These are phyloP conservation scores for Melampsora larici-populina DNA, from an alignment of 1,284 basidiomycete genomes.

Conservation along the genomic window DNA sequence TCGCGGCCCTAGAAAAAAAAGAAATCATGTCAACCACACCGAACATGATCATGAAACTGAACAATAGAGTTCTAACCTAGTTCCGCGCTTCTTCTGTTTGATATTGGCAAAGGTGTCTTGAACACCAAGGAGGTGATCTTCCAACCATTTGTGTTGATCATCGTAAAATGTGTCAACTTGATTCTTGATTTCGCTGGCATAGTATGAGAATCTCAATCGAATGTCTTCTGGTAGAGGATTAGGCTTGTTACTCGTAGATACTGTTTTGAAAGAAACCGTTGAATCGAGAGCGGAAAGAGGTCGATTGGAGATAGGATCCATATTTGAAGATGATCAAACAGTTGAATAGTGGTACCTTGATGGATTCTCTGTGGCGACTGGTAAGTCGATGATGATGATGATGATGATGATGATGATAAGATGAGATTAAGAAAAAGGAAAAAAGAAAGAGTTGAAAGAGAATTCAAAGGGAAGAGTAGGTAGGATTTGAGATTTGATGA, in stretches of 20 bases:
- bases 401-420: too few species aligned
- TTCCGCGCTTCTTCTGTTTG: constrained; percentile 29
- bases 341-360: too few species aligned
- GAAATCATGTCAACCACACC: background rate
- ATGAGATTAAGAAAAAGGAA: too few species aligned
- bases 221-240: constrained; percentile 36
- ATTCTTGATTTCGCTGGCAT: constrained; percentile 40
- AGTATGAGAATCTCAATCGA: constrained; percentile 35
- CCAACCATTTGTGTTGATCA: constrained; percentile 41
- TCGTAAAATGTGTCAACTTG: constrained; percentile 36
- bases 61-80: constrained; percentile 5
- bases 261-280: background rate
- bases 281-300: background rate
- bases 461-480: too few species aligned
- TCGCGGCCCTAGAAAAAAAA: constrained; percentile 13
- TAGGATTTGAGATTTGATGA: too few species aligned
- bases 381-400: too few species aligned
- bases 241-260: background rate
- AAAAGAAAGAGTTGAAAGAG: too few species aligned
- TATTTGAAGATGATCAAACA: background rate
- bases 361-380: too few species aligned
- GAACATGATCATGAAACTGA: background rate
- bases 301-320: background rate
- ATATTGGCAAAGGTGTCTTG: constrained; percentile 29
- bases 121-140: constrained; percentile 38